A percentile compares a stretch with the other conserved stretches of the same genome.
These are phyloP conservation scores for Pseudopediastrum boryanum DNA, from an alignment of 139 green algal species.

Conservation along the genomic window DNA sequence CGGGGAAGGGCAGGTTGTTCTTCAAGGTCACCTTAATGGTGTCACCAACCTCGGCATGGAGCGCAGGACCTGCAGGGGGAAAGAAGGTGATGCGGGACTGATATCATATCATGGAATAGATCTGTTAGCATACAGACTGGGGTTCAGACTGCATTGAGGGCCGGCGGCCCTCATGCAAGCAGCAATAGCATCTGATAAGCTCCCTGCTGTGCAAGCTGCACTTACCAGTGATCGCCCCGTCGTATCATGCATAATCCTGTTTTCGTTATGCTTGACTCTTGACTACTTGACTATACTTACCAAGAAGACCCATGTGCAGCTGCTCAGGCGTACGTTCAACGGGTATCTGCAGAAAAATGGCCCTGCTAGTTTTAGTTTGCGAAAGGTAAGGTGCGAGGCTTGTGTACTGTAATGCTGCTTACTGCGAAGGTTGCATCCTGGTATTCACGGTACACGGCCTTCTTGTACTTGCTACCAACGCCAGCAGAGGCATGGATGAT, in stretches of 20 bases:
- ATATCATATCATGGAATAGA: too few species aligned
- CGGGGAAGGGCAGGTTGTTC: slow-evolving; percentile 50
- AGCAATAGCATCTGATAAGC: too few species aligned
- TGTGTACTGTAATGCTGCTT: too few species aligned
- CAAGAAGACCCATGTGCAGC: slow-evolving; percentile 9
- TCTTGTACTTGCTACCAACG: slow-evolving; percentile 48
- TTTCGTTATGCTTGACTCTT: too few species aligned
- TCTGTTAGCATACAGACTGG: too few species aligned
- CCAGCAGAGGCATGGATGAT: slow-evolving; percentile 14
- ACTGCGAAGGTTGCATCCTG: slow-evolving; percentile 52
- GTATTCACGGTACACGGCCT: slow-evolving; percentile 54
- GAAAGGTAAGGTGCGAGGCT: too few species aligned
- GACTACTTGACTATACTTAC: too few species aligned
- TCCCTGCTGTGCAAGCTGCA: slow-evolving; percentile 23
- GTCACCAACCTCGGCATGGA: slow-evolving; percentile 53
- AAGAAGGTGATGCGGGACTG: neutral
- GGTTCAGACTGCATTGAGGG: too few species aligned
- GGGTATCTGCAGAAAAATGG: neutral
- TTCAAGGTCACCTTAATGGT: slow-evolving; percentile 45
- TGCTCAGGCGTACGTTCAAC: neutral
- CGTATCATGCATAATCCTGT: too few species aligned
- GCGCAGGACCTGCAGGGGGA: slow-evolving; percentile 42
- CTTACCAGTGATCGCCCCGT: too few species aligned
- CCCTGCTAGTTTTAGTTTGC: too few species aligned
- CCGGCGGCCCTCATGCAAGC: too few species aligned